Evolutionary conservation across 2,329 filamentous ascomycete species (phyloP).

Genomic region (Neofusicoccum parvum): DNA sequence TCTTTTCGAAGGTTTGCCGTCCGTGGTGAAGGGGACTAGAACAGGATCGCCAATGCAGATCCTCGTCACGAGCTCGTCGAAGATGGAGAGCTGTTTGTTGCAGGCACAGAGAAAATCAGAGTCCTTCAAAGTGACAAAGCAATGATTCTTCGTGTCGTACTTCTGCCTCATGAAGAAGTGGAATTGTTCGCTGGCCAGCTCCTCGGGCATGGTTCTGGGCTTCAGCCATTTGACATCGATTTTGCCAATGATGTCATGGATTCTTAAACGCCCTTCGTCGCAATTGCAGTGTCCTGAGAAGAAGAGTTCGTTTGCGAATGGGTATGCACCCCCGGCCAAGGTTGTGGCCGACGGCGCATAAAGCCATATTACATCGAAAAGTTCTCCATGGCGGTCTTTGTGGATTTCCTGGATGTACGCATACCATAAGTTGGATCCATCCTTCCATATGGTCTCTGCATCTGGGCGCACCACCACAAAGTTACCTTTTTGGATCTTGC

Average conservation of each 20-base stretch:
- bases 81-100: conserved; percentile 28
- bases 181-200: conserved; percentile 27
- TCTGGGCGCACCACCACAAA: conserved; percentile 52
- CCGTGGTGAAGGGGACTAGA: background rate
- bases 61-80: background rate
- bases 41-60: conserved; percentile 27
- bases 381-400: conserved; percentile 30
- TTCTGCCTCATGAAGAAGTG: conserved; percentile 67
- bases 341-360: conserved; percentile 72
- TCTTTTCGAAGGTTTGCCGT: background rate
- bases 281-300: conserved; percentile 78
- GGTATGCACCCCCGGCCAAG: conserved; percentile 68
- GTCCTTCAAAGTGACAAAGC: conserved; percentile 62
- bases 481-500: conserved; percentile 43
- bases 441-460: conserved; percentile 59
- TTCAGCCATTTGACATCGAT: conserved; percentile 62
- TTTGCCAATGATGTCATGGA: conserved; percentile 59
- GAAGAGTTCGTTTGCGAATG: conserved; percentile 73
- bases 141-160: conserved; percentile 62
- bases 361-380: conserved; percentile 66
- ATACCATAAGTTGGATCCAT: conserved; percentile 63
- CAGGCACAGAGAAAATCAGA: conserved; percentile 45
- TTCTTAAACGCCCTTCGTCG: conserved; percentile 52
- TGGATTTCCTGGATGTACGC: conserved; percentile 66
- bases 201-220: conserved; percentile 45